A percentile compares a stretch with the other conserved stretches of the same genome.
These are phyloP conservation scores for Zygosaccharomyces pseudobailii DNA, from an alignment of 1,139 yeast species.

Conservation along the genomic window DNA sequence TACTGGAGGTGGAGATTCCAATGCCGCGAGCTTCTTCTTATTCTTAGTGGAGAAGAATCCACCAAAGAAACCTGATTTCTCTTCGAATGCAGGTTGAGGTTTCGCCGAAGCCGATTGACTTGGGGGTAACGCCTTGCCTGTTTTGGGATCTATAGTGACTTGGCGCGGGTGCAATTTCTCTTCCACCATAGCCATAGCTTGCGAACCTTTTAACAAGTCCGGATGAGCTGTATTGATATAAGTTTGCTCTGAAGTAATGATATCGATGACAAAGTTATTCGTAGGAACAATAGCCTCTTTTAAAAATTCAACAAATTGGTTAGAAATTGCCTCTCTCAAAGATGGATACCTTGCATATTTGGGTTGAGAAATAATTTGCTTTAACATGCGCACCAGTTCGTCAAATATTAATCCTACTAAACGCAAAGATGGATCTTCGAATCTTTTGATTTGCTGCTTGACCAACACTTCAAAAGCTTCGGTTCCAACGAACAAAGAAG, in stretches of 20 bases:
- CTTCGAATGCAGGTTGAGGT: slow-evolving; percentile 31
- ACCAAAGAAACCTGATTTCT: slow-evolving; percentile 77
- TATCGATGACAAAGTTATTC: slow-evolving; percentile 74
- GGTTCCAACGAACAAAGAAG: slow-evolving; percentile 96
- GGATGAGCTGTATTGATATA: slow-evolving; percentile 98
- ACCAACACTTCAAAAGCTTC: slow-evolving; percentile 96
- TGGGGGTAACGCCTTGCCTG: slow-evolving; percentile 69
- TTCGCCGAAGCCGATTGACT: slow-evolving; percentile 34
- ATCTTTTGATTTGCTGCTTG: slow-evolving; percentile 88
- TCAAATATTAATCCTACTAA: slow-evolving; percentile 90
- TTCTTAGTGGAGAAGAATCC: slow-evolving; percentile 91
- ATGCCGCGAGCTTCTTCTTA: slow-evolving; percentile 87
- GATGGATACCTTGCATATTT: slow-evolving; percentile 86
- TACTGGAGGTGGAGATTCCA: slow-evolving; percentile 97
- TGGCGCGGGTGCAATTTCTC: slow-evolving; percentile 87
- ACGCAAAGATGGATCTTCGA: slow-evolving; percentile 89
- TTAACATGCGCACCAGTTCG: slow-evolving; percentile 84
- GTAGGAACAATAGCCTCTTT: slow-evolving; percentile 82
- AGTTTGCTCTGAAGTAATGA: slow-evolving; percentile 81
- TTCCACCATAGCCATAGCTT: slow-evolving; percentile 91
- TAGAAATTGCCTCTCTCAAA: slow-evolving; percentile 79
- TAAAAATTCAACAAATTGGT: slow-evolving; percentile 72
- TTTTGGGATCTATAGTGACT: slow-evolving; percentile 83
- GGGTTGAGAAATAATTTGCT: slow-evolving; percentile 78
- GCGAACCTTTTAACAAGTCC: slow-evolving; percentile 88